A percentile compares a stretch with the other conserved stretches of the same genome.
Conservation (phyloP, 495 filamentous ascomycete genomes). For the Letharia columbiana region DNA sequence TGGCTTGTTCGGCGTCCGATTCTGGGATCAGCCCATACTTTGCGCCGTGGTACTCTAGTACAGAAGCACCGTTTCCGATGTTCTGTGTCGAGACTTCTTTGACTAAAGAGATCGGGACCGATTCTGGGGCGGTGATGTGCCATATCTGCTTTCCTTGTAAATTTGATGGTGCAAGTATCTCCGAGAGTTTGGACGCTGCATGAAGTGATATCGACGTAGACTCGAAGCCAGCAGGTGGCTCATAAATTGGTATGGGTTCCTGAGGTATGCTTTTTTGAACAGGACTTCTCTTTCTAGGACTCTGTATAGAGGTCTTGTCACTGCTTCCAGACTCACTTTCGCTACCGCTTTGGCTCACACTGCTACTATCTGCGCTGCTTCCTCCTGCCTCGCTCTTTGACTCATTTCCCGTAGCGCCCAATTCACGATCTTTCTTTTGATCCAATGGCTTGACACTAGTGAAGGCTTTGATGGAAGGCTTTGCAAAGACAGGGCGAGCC, state of each 20-base stretch:
- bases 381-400: neutral
- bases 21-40: conserved; percentile 30
- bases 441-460: neutral
- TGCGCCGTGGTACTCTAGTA: conserved; percentile 32
- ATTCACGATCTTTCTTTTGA: neutral
- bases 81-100: conserved; percentile 33
- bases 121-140: conserved; percentile 46
- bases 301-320: conserved; percentile 8
- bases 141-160: conserved; percentile 44
- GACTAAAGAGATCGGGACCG: conserved; percentile 36
- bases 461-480: neutral
- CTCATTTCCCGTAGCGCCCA: neutral
- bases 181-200: conserved; percentile 19
- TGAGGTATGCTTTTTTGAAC: neutral
- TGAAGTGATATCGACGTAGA: conserved; percentile 17
- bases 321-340: conserved; percentile 12
- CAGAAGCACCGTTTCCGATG: conserved; percentile 27
- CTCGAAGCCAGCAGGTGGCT: conserved; percentile 36
- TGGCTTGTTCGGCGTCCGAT: neutral
- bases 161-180: conserved; percentile 25
- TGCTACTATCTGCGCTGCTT: conserved; percentile 5
- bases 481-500: neutral
- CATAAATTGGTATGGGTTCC: conserved; percentile 15
- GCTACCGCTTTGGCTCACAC: conserved; percentile 5
- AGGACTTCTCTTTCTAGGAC: neutral